Percentiles rank a stretch among this genome's conserved stretches.
Conservation (phyloP, 139 green algal genomes). For the Nannochloris sp. region DNA sequence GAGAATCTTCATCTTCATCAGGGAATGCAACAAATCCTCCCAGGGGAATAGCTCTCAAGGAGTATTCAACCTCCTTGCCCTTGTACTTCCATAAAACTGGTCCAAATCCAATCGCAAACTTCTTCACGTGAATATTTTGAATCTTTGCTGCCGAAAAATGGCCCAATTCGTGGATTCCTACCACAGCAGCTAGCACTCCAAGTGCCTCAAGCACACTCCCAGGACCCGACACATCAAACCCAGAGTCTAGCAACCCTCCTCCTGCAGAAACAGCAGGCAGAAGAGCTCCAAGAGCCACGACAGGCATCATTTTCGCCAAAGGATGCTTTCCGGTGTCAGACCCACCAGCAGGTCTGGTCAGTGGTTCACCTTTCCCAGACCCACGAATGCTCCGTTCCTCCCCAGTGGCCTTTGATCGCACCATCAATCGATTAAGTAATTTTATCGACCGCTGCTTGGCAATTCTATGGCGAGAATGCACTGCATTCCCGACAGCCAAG, state of each 20-base stretch:
- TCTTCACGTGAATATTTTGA: constrained; percentile 86
- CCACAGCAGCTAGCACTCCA: constrained; percentile 69
- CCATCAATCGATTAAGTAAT: too few species aligned
- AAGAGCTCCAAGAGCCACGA: not conserved
- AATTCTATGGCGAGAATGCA: too few species aligned
- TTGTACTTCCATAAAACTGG: constrained; percentile 67
- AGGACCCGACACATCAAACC: constrained; percentile 52
- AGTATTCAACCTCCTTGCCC: constrained; percentile 85
- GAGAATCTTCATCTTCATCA: constrained; percentile 79
- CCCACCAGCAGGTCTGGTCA: too few species aligned
- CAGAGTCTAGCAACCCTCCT: not conserved
- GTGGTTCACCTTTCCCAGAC: too few species aligned
- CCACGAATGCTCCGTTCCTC: too few species aligned
- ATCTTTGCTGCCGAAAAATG: constrained; percentile 82
- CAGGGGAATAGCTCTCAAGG: constrained; percentile 78
- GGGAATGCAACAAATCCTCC: constrained; percentile 97
- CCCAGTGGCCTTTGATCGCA: too few species aligned
- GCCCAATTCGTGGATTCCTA: constrained; percentile 85
- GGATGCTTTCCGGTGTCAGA: too few species aligned
- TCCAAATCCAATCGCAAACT: constrained; percentile 95
- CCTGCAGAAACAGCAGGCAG: not conserved
- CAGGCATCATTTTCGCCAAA: not conserved
- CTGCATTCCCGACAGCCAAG: too few species aligned
- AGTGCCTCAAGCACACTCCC: constrained; percentile 54
- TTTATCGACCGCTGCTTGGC: too few species aligned